These are phyloP conservation scores for Colletotrichum liaoningense DNA, from an alignment of 2,329 filamentous ascomycete species.

Conservation along the genomic window DNA sequence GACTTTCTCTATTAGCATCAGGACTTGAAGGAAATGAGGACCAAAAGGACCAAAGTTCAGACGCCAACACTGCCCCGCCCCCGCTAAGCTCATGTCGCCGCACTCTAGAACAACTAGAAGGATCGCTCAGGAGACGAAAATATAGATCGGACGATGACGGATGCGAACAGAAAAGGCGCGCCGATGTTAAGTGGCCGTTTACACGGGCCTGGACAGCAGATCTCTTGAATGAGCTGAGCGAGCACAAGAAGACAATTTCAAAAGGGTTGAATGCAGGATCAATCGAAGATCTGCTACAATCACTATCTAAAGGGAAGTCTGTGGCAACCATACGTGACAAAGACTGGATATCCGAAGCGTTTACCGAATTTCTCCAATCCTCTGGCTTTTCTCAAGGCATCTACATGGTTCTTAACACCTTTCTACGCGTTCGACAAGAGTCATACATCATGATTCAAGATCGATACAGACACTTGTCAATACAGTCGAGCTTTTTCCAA, in stretches of 20 bases:
- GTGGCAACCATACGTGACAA: background rate
- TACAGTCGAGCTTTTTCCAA: background rate
- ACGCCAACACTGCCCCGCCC: background rate
- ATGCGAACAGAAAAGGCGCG: background rate
- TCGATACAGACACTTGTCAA: no score
- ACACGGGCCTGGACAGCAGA: conserved; percentile 8
- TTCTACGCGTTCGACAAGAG: background rate
- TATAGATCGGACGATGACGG: no score
- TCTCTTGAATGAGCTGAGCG: background rate
- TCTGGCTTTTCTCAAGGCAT: no score
- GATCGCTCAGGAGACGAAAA: background rate
- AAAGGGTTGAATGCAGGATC: background rate
- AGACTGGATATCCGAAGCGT: no score
- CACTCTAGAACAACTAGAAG: background rate
- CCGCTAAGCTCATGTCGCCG: background rate
- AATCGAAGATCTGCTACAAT: background rate
- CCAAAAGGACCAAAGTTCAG: no score
- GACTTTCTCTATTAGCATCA: background rate
- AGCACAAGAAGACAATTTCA: background rate
- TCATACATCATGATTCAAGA: background rate
- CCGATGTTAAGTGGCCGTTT: conserved; percentile 4
- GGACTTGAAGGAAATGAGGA: no score
- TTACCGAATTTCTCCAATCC: no score
- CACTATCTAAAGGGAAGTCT: background rate
- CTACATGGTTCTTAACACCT: background rate